phyloP scores from a whole-genome alignment of 345 rosid genomes.

The Hypericum androsaemum region DNA sequence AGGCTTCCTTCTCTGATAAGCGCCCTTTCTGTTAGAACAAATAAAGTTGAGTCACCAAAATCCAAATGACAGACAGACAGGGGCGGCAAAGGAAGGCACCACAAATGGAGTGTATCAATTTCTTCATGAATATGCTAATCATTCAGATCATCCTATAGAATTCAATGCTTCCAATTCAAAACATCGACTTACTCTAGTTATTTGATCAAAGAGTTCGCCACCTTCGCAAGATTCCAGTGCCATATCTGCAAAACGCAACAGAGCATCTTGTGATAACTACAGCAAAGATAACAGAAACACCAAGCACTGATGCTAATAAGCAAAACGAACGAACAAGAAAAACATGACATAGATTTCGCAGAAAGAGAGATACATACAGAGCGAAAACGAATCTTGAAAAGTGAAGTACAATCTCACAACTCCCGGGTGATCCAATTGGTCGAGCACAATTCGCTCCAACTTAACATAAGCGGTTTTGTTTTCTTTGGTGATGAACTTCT shows the following conservation, averaged over 20 bases:
- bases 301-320: not conserved
- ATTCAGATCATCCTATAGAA: not conserved
- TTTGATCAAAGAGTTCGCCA: conserved; percentile 9
- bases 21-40: conserved; percentile 59
- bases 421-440: conserved; percentile 96
- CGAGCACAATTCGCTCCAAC: conserved; percentile 89
- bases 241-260: conserved; percentile 11
- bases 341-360: conserved; percentile 1
- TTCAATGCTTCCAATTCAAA: no score
- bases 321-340: not conserved
- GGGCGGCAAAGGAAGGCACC: no score
- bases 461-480: conserved; percentile 94
- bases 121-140: not conserved
- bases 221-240: conserved; percentile 11
- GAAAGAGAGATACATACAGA: conserved; percentile 52
- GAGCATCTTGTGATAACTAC: conserved; percentile 14
- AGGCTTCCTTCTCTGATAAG: conserved; percentile 76
- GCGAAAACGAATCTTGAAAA: conserved; percentile 79
- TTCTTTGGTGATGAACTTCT: conserved; percentile 94
- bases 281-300: not conserved
- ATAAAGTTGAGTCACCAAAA: conserved; percentile 2
- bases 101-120: not conserved
- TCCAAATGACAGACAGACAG: no score
- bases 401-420: conserved; percentile 80
- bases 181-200: conserved; percentile 10